phyloP scores from a whole-genome alignment of 1,139 yeast species.

The Barnettozyma hawaiiensis region DNA sequence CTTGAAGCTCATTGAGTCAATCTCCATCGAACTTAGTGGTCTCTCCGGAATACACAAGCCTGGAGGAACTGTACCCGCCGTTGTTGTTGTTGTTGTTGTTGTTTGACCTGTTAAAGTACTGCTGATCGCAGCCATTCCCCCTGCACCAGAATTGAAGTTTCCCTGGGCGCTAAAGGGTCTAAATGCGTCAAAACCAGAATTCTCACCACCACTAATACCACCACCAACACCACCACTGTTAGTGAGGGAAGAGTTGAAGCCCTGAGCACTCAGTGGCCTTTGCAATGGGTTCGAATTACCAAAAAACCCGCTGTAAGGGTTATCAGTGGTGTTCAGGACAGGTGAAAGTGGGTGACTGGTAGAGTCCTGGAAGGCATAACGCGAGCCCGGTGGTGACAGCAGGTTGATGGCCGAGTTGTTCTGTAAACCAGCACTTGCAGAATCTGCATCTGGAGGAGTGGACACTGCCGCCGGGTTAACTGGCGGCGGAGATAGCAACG shows the following conservation, averaged over 20 bases:
- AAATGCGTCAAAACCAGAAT: slow-evolving; percentile 23
- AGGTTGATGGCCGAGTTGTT: slow-evolving; percentile 30
- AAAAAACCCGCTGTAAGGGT: slow-evolving; percentile 19
- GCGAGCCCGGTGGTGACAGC: slow-evolving; percentile 34
- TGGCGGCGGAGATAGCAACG: neutral
- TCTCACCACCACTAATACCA: slow-evolving; percentile 3
- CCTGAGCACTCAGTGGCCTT: slow-evolving; percentile 28
- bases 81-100: neutral
- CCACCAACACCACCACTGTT: neutral
- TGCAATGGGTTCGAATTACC: slow-evolving; percentile 15
- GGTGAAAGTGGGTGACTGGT: slow-evolving; percentile 24
- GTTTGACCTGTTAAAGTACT: slow-evolving; percentile 4
- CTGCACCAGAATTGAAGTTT: neutral
- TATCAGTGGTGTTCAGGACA: slow-evolving; percentile 13
- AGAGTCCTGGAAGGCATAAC: slow-evolving; percentile 33
- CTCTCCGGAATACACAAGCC: slow-evolving; percentile 22
- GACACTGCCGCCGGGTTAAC: neutral
- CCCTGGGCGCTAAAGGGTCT: slow-evolving; percentile 23
- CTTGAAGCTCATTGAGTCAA: slow-evolving; percentile 34
- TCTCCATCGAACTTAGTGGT: slow-evolving; percentile 28
- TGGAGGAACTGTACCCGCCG: neutral
- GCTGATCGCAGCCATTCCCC: slow-evolving; percentile 5
- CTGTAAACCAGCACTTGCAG: neutral
- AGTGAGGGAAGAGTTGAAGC: slow-evolving; percentile 10
- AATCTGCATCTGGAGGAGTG: neutral